A percentile compares a stretch with the other conserved stretches of the same genome.
Conservation (phyloP, 805 yeast species). For the Candida ficus region DNA sequence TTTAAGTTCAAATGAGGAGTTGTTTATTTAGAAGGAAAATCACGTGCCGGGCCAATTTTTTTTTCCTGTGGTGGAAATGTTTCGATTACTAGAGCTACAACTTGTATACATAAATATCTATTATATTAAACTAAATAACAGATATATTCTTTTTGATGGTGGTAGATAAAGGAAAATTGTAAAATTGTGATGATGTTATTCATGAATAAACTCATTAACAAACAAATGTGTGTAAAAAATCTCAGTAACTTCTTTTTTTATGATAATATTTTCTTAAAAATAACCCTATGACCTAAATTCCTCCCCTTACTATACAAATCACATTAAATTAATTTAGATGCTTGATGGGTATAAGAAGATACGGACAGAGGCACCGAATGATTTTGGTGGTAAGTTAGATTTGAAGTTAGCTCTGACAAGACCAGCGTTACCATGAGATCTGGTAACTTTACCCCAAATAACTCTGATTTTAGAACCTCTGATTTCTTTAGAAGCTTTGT, state of each 20-base stretch:
- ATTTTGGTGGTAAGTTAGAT: conserved; percentile 98
- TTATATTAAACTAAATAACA: conserved; percentile 4
- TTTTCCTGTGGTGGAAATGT: too few relatives aligned
- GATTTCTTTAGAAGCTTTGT: conserved; percentile 97
- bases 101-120: conserved; percentile 8
- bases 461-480: conserved; percentile 99
- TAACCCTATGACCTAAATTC: not conserved
- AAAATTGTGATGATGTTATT: conserved; percentile 1
- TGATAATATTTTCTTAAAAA: not conserved
- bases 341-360: conserved; percentile 99
- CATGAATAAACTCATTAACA: conserved; percentile 10
- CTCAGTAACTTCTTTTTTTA: conserved; percentile 1
- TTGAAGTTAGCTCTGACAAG: conserved; percentile 98
- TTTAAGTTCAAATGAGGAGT: too few relatives aligned
- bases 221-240: conserved; percentile 6
- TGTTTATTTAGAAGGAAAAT: too few relatives aligned
- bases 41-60: too few relatives aligned
- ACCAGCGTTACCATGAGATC: conserved; percentile 99
- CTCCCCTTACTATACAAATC: not conserved
- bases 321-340: conserved; percentile 57
- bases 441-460: conserved; percentile 98
- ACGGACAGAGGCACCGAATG: conserved; percentile 99
- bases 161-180: conserved; percentile 9
- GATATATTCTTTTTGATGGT: conserved; percentile 10
- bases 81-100: too few relatives aligned